Conservation (phyloP, 2,329 filamentous ascomycete species). For the Phialocephala subalpina region DNA sequence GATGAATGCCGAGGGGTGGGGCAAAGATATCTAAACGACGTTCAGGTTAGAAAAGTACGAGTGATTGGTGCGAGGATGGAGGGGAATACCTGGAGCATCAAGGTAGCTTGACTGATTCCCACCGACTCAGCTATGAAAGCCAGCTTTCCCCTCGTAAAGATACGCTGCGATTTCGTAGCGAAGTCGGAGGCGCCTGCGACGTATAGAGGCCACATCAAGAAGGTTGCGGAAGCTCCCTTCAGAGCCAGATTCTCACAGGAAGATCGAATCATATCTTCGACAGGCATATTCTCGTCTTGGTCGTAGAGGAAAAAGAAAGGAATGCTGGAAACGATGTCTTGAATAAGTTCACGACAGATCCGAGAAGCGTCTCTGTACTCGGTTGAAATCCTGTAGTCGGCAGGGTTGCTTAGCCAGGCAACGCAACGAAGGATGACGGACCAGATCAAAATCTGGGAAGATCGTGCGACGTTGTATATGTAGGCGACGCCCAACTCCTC, state of each 20-base stretch:
- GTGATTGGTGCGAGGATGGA: not conserved
- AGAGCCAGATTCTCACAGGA: conserved; percentile 29
- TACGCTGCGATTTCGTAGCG: conserved; percentile 61
- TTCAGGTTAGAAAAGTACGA: not conserved
- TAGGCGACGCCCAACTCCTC: conserved; percentile 62
- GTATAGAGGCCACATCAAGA: conserved; percentile 63
- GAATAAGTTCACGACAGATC: conserved; percentile 58
- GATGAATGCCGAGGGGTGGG: not conserved
- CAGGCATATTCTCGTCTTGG: conserved; percentile 47
- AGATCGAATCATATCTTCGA: not conserved
- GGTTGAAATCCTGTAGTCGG: conserved; percentile 66
- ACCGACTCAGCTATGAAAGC: conserved; percentile 60
- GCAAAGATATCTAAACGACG: not conserved
- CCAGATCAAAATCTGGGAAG: conserved; percentile 59
- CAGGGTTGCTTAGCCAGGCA: conserved; percentile 63
- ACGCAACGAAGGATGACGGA: conserved; percentile 63
- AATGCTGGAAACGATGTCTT: conserved; percentile 64
- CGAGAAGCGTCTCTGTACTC: conserved; percentile 63
- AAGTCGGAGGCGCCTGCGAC: conserved; percentile 63
- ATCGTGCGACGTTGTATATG: conserved; percentile 61
- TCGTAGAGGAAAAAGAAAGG: conserved; percentile 67
- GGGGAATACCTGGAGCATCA: conserved; percentile 55
- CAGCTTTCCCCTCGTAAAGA: conserved; percentile 60
- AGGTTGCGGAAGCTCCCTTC: conserved; percentile 64
- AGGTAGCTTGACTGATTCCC: conserved; percentile 62